These are phyloP conservation scores for Sporobolus alterniflorus DNA, from an alignment of 202 grass and related monocot genomes.

Conservation along the genomic window DNA sequence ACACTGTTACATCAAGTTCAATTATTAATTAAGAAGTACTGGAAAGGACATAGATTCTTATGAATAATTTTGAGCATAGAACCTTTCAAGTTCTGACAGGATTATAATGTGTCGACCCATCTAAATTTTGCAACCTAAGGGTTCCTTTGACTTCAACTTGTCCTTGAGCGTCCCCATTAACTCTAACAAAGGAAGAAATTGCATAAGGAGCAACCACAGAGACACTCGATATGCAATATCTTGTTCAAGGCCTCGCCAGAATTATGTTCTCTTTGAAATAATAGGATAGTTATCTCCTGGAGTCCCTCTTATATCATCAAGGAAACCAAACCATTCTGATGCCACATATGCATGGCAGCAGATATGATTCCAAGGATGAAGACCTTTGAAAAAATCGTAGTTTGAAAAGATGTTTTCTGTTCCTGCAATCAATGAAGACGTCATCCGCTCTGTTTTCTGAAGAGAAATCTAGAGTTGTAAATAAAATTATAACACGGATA, in stretches of 20 bases:
- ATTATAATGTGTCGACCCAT: conserved; percentile 63
- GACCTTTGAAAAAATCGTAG: conserved; percentile 70
- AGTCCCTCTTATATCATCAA: conserved; percentile 74
- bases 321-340: conserved; percentile 82
- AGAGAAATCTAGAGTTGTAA: conserved; percentile 40
- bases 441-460: conserved; percentile 60
- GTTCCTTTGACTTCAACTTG: conserved; percentile 73
- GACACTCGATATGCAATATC: conserved; percentile 81
- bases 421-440: conserved; percentile 26
- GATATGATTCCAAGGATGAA: conserved; percentile 72
- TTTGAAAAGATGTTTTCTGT: conserved; percentile 69
- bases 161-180: conserved; percentile 56
- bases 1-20: conserved; percentile 52
- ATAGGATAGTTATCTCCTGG: conserved; percentile 79
- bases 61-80: conserved; percentile 44
- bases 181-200: conserved; percentile 68
- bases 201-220: conserved; percentile 46
- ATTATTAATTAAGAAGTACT: conserved; percentile 18
- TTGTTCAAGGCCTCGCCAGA: conserved; percentile 86
- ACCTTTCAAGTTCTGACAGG: conserved; percentile 83
- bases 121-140: conserved; percentile 65
- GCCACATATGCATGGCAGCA: conserved; percentile 86
- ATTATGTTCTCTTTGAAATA: conserved; percentile 73
- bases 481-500: not conserved
- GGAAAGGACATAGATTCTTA: conserved; percentile 18